phyloP scores from a whole-genome alignment of 73 alveolate species.

The Tetrahymena thermophila region DNA sequence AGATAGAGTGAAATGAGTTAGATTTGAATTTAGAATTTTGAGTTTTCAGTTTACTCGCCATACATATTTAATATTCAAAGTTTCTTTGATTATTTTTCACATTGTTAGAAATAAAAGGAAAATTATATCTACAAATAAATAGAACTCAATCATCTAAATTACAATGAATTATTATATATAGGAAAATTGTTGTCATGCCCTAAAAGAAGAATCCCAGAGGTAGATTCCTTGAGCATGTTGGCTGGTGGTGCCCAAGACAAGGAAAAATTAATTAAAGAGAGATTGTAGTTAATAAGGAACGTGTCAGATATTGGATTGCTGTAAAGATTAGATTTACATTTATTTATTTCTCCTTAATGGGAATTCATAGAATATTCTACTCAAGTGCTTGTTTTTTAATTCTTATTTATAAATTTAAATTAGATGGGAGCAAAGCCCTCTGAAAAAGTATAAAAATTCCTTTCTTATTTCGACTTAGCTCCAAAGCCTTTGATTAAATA shows the following conservation, averaged over 20 bases:
- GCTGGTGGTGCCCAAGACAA: not conserved
- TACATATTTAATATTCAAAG: not conserved
- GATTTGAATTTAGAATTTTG: not conserved
- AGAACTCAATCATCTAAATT: not conserved
- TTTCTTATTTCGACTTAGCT: not conserved
- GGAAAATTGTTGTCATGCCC: not conserved
- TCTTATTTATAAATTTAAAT: not conserved
- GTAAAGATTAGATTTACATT: not conserved
- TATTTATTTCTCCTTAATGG: not conserved
- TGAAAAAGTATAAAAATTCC: not conserved
- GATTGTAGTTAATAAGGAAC: not conserved
- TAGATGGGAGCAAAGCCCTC: conserved; percentile 2
- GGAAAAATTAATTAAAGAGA: not conserved
- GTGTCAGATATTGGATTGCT: not conserved
- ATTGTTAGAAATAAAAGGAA: not conserved
- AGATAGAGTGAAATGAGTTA: not conserved
- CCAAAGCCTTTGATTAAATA: not conserved
- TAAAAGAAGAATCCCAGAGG: not conserved
- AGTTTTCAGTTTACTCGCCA: not conserved
- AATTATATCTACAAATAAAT: not conserved
- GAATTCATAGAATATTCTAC: not conserved
- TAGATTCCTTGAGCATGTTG: not conserved
- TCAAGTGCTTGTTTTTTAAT: not conserved
- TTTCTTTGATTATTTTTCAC: not conserved
- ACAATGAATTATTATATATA: not conserved